phyloP scores from a whole-genome alignment of 305 asterid genomes.

The Fraxinus velutina region DNA sequence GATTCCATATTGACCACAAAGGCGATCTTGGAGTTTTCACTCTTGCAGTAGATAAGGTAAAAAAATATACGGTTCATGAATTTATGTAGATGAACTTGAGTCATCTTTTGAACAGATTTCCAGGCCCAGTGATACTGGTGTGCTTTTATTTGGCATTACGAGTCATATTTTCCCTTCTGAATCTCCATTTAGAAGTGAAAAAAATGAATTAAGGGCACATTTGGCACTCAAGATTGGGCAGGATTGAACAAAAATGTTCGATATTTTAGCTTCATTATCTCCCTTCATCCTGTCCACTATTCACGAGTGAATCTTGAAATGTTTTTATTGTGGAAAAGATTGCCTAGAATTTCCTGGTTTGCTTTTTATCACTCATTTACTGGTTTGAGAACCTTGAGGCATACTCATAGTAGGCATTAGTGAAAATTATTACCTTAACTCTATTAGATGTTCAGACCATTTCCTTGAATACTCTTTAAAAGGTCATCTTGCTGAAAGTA shows the following conservation, averaged over 20 bases:
- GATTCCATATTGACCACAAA: slow-evolving; percentile 64
- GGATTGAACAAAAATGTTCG: background rate
- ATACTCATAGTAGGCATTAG: background rate
- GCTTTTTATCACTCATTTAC: background rate
- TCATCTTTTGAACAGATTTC: background rate
- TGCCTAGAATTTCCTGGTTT: background rate
- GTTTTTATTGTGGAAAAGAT: background rate
- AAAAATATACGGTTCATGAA: background rate
- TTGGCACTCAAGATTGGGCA: background rate
- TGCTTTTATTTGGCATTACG: background rate
- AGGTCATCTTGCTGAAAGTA: background rate
- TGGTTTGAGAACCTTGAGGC: background rate
- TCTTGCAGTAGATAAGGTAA: slow-evolving; percentile 95
- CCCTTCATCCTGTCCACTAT: background rate
- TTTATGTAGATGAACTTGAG: background rate
- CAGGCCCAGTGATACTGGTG: background rate
- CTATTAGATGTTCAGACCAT: background rate
- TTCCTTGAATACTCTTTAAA: background rate
- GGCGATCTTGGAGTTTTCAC: slow-evolving; percentile 93
- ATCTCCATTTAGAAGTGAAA: background rate
- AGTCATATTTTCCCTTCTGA: background rate
- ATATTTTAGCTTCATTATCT: background rate
- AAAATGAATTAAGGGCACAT: background rate
- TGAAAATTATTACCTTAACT: background rate
- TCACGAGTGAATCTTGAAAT: background rate